phyloP scores from a whole-genome alignment of 129 eudicot species.

The Chrysanthemum makinoi region DNA sequence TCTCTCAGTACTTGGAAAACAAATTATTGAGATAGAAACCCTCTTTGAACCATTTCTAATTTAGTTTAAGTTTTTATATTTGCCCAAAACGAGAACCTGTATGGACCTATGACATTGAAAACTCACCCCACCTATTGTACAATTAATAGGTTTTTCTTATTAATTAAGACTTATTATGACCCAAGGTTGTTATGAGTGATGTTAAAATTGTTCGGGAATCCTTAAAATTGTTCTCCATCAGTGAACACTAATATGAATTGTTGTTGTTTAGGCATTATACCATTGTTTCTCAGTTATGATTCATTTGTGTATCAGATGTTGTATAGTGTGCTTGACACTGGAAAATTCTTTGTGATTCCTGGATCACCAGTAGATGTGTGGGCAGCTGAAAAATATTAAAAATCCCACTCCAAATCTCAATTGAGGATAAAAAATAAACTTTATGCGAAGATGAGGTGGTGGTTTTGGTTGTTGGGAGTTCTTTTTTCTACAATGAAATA shows the following conservation, averaged over 20 bases:
- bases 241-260: neutral
- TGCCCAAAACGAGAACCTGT: no score
- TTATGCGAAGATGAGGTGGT: constrained; percentile 64
- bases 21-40: no score
- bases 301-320: constrained; percentile 74
- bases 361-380: constrained; percentile 96
- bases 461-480: constrained; percentile 84
- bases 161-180: no score
- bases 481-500: constrained; percentile 78
- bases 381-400: constrained; percentile 85
- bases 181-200: no score
- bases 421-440: constrained; percentile 53
- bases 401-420: constrained; percentile 55
- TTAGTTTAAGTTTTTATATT: no score
- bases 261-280: constrained; percentile 21
- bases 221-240: constrained; percentile 44
- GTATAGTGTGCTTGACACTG: constrained; percentile 91
- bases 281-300: constrained; percentile 41
- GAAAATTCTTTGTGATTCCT: constrained; percentile 99
- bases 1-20: no score
- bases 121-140: no score
- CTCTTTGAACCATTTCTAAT: no score
- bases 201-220: no score
- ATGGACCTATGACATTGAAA: no score
- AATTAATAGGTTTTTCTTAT: no score